These are phyloP conservation scores for Protomyces inundatus DNA, from an alignment of 1,139 yeast genomes.

Conservation along the genomic window DNA sequence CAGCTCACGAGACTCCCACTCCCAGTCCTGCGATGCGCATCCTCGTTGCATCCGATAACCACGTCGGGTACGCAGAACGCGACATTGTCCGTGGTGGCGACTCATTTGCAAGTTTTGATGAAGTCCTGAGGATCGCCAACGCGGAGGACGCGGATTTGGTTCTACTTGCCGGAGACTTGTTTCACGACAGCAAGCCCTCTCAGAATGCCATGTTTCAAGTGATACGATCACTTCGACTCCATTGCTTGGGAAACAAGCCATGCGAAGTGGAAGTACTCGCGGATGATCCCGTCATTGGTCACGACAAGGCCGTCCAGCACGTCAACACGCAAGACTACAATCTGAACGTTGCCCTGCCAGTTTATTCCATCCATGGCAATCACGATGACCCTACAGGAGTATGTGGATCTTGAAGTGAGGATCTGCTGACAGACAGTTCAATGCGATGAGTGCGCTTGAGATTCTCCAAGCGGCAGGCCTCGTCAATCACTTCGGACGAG, in stretches of 20 bases:
- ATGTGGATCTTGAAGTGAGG: background rate
- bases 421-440: constrained; percentile 39
- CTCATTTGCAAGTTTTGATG: constrained; percentile 80
- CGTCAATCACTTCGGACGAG: constrained; percentile 84
- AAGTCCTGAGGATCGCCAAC: constrained; percentile 66
- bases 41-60: constrained; percentile 88
- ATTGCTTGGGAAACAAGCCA: constrained; percentile 82
- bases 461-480: constrained; percentile 74
- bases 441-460: constrained; percentile 82
- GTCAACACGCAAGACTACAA: constrained; percentile 90
- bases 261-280: constrained; percentile 78
- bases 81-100: constrained; percentile 92
- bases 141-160: constrained; percentile 62
- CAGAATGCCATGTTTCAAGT: constrained; percentile 84
- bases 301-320: constrained; percentile 51
- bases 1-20: background rate
- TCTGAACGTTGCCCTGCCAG: constrained; percentile 81
- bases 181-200: constrained; percentile 83
- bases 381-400: constrained; percentile 96
- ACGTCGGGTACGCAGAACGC: constrained; percentile 85
- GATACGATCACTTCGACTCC: constrained; percentile 60
- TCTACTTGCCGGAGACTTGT: constrained; percentile 86
- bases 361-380: constrained; percentile 90
- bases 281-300: constrained; percentile 62
- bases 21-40: constrained; percentile 57